Evolutionary conservation across 2,329 filamentous ascomycete genomes (phyloP), one percentile per base, ranked within the genome.

Genomic region (Microascus cirrosus): DNA sequence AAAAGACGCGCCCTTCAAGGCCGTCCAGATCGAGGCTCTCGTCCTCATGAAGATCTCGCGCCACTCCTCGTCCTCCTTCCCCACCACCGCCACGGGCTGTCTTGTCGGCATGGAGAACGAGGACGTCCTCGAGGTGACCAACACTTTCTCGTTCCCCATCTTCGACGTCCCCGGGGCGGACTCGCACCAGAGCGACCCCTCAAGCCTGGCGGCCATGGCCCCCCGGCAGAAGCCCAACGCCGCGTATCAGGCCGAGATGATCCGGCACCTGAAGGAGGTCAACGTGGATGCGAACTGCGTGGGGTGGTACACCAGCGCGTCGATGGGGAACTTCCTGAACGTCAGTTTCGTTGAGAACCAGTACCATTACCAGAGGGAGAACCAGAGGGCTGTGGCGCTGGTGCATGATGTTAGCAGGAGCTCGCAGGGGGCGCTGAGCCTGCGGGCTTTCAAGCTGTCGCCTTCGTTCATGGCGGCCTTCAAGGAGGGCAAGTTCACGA

Each of bases 241-340:
- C 24, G 75, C 80, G 65, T 97, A 99, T 76, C 90, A 96, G 77
- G 86, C 84, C 64, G 94, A 99, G 74, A 97, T 97, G 93, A 93
- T 99, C 74, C 89, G 91, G 69, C 91, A 94, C 73, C 78, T 97
- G 62, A 88, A 93, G 72, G 94, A 97, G 75, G 94, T 99, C 68
- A 99, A 97, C 73, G 89, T 97, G 60, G 94, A 99, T 72, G 94
- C 94, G 64, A 96, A 97, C 79, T 95, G 90, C 68, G 90, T 95
- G 60, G 94, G 94, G 67, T 99, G 92, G 92, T 99, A 99, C 78
- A 96, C 91, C 60, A 96, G 91, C 77, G 90, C 92, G 62, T 96
- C 91, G 73, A 95, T 99, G 89, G 94, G 94, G 73, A 97, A 96
- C 80, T 97, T 97, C 67, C 82, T 97, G 79, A 96, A 92, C 79